Base-by-base conservation (phyloP, 2,329 filamentous ascomycete species). In the Metarhizium brunneum region DNA sequence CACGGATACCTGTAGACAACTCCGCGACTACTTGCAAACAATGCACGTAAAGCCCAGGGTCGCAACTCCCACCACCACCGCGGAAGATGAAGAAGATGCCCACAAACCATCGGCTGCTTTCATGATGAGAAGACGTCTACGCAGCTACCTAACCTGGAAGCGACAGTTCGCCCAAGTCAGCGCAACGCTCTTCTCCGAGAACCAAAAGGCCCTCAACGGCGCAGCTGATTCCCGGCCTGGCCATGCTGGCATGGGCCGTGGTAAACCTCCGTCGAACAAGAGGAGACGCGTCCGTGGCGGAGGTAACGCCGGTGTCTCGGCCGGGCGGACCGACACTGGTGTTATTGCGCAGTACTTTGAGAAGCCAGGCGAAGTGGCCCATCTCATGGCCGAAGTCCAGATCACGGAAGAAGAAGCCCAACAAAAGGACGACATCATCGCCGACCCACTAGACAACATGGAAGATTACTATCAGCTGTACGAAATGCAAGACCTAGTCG, bases 381-480 rank as follows among this genome's bases (percentile, higher is more conserved):
- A 84, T 54, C 78, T 97, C 8, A 85, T 96, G 73, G 85, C 87
- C 13, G 88, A 94, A 62, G 83, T 96, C 2, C 83, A 88, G 61
- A 84, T 89, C n/a, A 91, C 86, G 0, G 88, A 90, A 62, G 78
- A 83, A 40, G 90, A 95, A 67, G 80, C 84, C 18, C 78, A 81
- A 47, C 84, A 91, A 61, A 95, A 92, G 67, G 80, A 85, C 3
- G 88, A 92, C 57, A 78, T 95, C 29, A 77, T 84, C 13, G 71
- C 69, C 3, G 94, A 97, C 69, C 87, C 90, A 1, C 77, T 96
- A 7, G 88, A 95, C 50, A 82, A 95, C 66, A 92, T 94, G 87
- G 92, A 96, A 60, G 87, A 92, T 62, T 94, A 87, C 72, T 97
- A 92, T 68, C 83, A 94, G 68, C 79, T 97, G 36, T 96, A 92